A percentile compares a stretch with the other conserved stretches of the same genome.
Evolutionary conservation across 345 rosid genomes (phyloP).

Genomic region (Raphanus sativus): DNA sequence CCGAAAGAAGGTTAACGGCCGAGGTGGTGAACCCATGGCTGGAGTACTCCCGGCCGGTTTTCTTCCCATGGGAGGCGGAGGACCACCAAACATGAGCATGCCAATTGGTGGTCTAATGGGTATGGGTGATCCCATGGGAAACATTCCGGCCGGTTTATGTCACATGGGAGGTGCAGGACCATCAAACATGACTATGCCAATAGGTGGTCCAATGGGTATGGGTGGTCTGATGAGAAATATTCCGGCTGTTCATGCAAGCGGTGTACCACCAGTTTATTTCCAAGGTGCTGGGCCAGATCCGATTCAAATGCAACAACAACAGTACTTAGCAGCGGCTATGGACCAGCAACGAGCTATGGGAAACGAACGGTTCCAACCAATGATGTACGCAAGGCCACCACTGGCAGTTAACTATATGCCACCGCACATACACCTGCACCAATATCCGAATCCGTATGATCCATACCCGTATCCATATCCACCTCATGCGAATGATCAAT

Average conservation of each 20-base stretch:
- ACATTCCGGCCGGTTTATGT: neutral
- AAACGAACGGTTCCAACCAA: constrained; percentile 73
- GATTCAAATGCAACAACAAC: constrained; percentile 33
- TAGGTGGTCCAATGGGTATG: neutral
- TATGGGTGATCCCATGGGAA: constrained; percentile 46
- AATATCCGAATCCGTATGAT: constrained; percentile 38
- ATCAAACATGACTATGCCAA: neutral
- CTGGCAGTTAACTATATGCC: constrained; percentile 87
- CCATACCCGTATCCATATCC: constrained; percentile 45
- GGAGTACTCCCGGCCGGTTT: constrained; percentile 18
- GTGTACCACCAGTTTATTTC: constrained; percentile 53
- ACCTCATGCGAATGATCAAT: constrained; percentile 36
- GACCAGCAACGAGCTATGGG: constrained; percentile 87
- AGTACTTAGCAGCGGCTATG: constrained; percentile 73
- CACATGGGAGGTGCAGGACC: neutral
- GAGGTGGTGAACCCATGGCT: constrained; percentile 32
- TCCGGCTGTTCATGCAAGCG: constrained; percentile 68
- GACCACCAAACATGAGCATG: constrained; percentile 46
- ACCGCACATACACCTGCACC: constrained; percentile 32
- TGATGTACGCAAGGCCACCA: constrained; percentile 89
- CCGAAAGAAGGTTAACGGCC: constrained; percentile 27
- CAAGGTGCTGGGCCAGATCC: constrained; percentile 73
- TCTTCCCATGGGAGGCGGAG: constrained; percentile 42
- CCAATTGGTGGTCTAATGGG: constrained; percentile 42
- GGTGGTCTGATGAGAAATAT: constrained; percentile 7